Conservation (phyloP, 495 filamentous ascomycete genomes). For the Sabuloglossum arenarium region DNA sequence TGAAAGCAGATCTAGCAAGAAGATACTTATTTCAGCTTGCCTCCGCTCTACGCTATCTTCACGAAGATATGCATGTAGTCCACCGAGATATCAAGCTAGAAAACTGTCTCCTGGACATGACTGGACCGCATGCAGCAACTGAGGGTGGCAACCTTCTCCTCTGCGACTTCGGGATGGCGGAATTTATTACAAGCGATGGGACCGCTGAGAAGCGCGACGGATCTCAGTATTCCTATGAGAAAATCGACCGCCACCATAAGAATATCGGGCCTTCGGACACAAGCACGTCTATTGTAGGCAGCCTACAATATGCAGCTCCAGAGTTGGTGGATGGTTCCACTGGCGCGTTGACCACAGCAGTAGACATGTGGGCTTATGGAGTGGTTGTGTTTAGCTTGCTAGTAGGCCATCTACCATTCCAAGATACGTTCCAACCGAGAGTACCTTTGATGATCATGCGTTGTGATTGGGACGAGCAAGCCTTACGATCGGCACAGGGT, state of each 20-base stretch:
- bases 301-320: conserved; percentile 45
- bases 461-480: conserved; percentile 37
- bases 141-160: conserved; percentile 41
- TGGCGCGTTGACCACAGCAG: conserved; percentile 20
- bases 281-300: conserved; percentile 31
- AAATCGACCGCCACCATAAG: background rate
- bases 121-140: conserved; percentile 20
- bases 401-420: conserved; percentile 47
- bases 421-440: conserved; percentile 35
- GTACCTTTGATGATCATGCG: conserved; percentile 36
- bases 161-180: conserved; percentile 60
- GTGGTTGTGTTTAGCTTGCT: conserved; percentile 42
- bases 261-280: conserved; percentile 15
- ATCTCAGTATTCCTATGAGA: background rate
- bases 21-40: conserved; percentile 49
- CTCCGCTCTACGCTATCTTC: conserved; percentile 47
- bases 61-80: conserved; percentile 49
- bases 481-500: conserved; percentile 14
- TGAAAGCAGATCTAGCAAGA: conserved; percentile 30
- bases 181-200: conserved; percentile 36
- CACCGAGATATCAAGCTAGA: conserved; percentile 63
- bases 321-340: conserved; percentile 25
- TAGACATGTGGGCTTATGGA: conserved; percentile 57
- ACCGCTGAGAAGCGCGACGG: background rate
- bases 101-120: conserved; percentile 48